A percentile compares a stretch with the other conserved stretches of the same genome.
Evolutionary conservation across 2,329 filamentous ascomycete species (phyloP).

Genomic region (Coniosporium tulheliwenetii): DNA sequence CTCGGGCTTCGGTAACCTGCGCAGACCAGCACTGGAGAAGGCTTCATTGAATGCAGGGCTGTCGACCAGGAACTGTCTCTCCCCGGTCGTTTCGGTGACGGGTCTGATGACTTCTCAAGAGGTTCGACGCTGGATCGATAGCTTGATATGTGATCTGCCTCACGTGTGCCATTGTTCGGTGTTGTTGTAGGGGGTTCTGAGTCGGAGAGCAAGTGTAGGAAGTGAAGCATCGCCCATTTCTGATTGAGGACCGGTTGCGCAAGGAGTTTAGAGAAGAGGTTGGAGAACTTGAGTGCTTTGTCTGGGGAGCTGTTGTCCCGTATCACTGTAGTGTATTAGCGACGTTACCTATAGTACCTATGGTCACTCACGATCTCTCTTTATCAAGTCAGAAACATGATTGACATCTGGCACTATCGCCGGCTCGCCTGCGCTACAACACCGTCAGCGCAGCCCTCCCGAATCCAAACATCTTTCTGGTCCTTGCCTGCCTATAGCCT

Average conservation of each 20-base stretch:
- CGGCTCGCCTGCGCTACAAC: conserved; percentile 25
- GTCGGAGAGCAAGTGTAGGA: conserved; percentile 72
- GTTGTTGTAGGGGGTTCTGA: conserved; percentile 30
- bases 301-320: conserved; percentile 57
- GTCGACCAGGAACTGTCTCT: conserved; percentile 1
- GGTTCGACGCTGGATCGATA: background rate
- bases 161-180: background rate
- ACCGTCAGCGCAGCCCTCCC: conserved; percentile 18
- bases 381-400: conserved; percentile 85
- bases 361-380: conserved; percentile 44
- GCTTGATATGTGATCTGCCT: background rate
- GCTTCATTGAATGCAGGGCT: conserved; percentile 28
- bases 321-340: conserved; percentile 35
- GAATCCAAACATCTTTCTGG: no score
- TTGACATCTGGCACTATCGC: conserved; percentile 59
- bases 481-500: conserved; percentile 24
- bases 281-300: conserved; percentile 71
- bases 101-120: conserved; percentile 9
- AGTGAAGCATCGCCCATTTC: conserved; percentile 93
- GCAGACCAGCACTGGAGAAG: conserved; percentile 29
- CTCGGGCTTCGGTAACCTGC: conserved; percentile 16
- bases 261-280: conserved; percentile 76
- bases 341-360: background rate
- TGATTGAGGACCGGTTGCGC: conserved; percentile 85
- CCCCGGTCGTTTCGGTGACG: background rate